These are phyloP conservation scores for Fusarium aywerte DNA, from an alignment of 2,329 filamentous ascomycete species.

Conservation along the genomic window DNA sequence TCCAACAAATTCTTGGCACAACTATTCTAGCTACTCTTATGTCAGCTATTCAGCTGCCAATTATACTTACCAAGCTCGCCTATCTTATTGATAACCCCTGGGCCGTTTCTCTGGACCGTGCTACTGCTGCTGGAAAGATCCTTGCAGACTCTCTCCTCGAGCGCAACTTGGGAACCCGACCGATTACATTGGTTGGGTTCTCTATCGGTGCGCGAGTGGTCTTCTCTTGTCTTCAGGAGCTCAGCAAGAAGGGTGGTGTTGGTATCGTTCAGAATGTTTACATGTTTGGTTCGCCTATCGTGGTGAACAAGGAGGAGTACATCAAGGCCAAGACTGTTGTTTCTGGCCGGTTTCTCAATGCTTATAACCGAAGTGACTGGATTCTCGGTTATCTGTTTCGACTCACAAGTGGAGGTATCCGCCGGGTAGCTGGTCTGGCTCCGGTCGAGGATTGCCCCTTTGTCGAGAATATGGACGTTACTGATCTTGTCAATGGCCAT, in stretches of 20 bases:
- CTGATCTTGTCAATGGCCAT: constrained; percentile 85
- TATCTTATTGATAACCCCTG: constrained; percentile 99
- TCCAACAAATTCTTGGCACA: constrained; percentile 93
- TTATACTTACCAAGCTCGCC: constrained; percentile 90
- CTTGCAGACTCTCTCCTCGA: constrained; percentile 94
- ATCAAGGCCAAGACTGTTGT: constrained; percentile 83
- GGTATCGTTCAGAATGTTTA: constrained; percentile 96
- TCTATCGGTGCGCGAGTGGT: constrained; percentile 93
- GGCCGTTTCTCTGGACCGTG: constrained; percentile 94
- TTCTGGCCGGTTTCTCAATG: constrained; percentile 92
- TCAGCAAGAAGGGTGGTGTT: constrained; percentile 83
- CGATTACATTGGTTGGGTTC: constrained; percentile 93
- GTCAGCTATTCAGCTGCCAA: constrained; percentile 90
- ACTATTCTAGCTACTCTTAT: constrained; percentile 90
- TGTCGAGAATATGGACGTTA: constrained; percentile 90
- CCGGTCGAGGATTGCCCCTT: constrained; percentile 80
- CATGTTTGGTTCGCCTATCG: constrained; percentile 90
- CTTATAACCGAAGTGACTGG: constrained; percentile 95
- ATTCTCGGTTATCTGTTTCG: constrained; percentile 97
- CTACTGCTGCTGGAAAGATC: constrained; percentile 88
- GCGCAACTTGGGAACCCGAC: constrained; percentile 87
- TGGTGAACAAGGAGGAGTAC: constrained; percentile 92
- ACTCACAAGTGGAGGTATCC: constrained; percentile 90
- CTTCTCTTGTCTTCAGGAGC: constrained; percentile 88
- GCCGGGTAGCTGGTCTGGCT: constrained; percentile 85